Evolutionary conservation across 139 green algal genomes (phyloP).

Genomic region (Volvox reticuliferus): DNA sequence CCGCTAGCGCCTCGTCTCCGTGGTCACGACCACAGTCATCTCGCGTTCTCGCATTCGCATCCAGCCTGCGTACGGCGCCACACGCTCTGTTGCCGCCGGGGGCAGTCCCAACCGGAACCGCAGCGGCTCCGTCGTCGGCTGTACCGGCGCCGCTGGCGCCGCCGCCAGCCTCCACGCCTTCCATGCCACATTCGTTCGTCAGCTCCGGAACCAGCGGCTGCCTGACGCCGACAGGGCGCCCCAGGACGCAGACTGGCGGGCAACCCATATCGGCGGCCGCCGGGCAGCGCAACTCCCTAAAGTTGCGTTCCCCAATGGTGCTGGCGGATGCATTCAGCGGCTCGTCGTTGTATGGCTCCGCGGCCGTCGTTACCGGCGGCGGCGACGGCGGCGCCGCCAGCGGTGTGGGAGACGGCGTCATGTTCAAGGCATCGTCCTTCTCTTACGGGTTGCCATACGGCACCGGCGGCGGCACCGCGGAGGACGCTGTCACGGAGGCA

Average conservation of each 20-base stretch:
- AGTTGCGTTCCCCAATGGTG: background rate
- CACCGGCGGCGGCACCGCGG: background rate
- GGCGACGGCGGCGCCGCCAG: background rate
- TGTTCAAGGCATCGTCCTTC: background rate
- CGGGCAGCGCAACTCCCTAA: background rate
- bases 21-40: slow-evolving; percentile 1
- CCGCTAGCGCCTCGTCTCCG: background rate
- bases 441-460: background rate
- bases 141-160: background rate
- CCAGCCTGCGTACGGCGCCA: slow-evolving; percentile 9
- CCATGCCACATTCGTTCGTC: background rate
- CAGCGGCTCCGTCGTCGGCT: background rate
- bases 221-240: background rate
- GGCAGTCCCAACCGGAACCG: background rate
- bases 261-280: background rate
- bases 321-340: background rate
- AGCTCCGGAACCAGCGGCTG: slow-evolving; percentile 1
- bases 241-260: background rate
- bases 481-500: background rate
- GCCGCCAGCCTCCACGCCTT: background rate
- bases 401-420: background rate
- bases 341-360: slow-evolving; percentile 5
- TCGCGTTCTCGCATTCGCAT: slow-evolving; percentile 1
- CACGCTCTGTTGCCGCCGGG: background rate
- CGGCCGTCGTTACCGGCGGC: background rate